Evolutionary conservation across 352 stramenopile genomes (phyloP).

Genomic region (Aphanomyces cochlioides): DNA sequence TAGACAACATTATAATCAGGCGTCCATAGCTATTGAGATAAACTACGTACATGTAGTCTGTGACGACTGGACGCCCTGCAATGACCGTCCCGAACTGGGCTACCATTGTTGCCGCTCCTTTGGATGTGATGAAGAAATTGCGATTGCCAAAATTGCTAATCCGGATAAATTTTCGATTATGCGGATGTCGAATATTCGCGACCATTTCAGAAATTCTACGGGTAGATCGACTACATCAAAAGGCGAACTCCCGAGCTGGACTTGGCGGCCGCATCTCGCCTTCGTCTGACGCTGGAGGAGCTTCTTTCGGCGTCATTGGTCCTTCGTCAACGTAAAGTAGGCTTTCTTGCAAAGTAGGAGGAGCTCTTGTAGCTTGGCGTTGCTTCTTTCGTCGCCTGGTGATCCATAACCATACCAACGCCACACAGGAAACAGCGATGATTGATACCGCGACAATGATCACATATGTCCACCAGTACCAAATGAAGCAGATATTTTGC

Average conservation of each 20-base stretch:
- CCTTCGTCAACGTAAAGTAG: neutral
- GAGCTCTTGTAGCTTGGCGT: slow-evolving; percentile 38
- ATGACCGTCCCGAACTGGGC: slow-evolving; percentile 67
- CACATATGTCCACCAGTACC: slow-evolving; percentile 87
- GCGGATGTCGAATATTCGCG: slow-evolving; percentile 12
- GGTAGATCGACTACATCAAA: neutral
- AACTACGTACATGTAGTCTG: slow-evolving; percentile 37
- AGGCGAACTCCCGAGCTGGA: neutral
- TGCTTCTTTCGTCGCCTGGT: slow-evolving; percentile 49
- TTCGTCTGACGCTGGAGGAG: neutral
- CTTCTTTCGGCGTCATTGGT: slow-evolving; percentile 16
- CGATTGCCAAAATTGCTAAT: neutral
- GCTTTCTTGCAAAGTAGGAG: neutral
- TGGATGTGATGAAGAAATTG: neutral
- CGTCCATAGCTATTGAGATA: neutral
- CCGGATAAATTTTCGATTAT: slow-evolving; percentile 14
- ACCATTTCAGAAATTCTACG: slow-evolving; percentile 1
- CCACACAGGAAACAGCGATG: slow-evolving; percentile 48
- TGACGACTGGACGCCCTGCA: slow-evolving; percentile 56
- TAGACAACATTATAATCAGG: slow-evolving; percentile 22
- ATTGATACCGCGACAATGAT: slow-evolving; percentile 55
- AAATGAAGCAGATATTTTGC: slow-evolving; percentile 77
- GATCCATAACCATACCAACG: slow-evolving; percentile 47
- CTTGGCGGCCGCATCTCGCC: neutral
- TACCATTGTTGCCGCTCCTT: slow-evolving; percentile 21